Percentiles rank a stretch among this genome's conserved stretches.
These are phyloP conservation scores for Boletales sp. DNA, from an alignment of 768 basidiomycete species.

Conservation along the genomic window DNA sequence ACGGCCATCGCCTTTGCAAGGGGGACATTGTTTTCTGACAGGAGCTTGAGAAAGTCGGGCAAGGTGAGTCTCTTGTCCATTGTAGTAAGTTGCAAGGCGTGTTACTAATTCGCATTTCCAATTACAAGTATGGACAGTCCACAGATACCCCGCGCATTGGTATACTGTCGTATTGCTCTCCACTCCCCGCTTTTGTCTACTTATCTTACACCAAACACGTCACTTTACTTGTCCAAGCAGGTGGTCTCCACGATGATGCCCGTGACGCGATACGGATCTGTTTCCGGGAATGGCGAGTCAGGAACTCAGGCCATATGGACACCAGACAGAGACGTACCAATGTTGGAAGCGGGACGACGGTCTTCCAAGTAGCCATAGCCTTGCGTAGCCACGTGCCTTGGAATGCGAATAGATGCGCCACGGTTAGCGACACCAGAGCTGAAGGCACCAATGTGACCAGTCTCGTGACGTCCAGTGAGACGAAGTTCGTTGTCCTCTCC, in stretches of 20 bases:
- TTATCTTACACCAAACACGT: conserved; percentile 11
- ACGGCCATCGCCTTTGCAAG: conserved; percentile 66
- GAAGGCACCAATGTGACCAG: conserved; percentile 88
- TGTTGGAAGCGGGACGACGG: conserved; percentile 96
- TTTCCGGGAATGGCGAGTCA: conserved; percentile 8
- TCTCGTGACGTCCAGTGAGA: conserved; percentile 96
- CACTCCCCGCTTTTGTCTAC: conserved; percentile 1
- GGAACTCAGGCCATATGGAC: neutral
- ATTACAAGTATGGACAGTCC: conserved; percentile 1
- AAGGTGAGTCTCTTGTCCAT: conserved; percentile 50
- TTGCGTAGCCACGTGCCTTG: conserved; percentile 86
- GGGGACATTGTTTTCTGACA: conserved; percentile 55
- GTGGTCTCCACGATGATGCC: conserved; percentile 88
- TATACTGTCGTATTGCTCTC: conserved; percentile 21
- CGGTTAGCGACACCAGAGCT: conserved; percentile 96
- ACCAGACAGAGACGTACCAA: conserved; percentile 54
- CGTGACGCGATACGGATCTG: conserved; percentile 95
- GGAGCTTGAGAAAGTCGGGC: conserved; percentile 62
- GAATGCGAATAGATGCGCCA: conserved; percentile 95
- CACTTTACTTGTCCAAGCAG: conserved; percentile 54
- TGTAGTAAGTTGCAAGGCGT: neutral
- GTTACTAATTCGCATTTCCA: neutral
- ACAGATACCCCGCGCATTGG: conserved; percentile 12
- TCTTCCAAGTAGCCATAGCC: conserved; percentile 97
- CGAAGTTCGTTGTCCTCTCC: conserved; percentile 97